Evolutionary conservation across 768 basidiomycete genomes (phyloP), one percentile per base, ranked within the genome.

Genomic region (Leccinum sublutescens): DNA sequence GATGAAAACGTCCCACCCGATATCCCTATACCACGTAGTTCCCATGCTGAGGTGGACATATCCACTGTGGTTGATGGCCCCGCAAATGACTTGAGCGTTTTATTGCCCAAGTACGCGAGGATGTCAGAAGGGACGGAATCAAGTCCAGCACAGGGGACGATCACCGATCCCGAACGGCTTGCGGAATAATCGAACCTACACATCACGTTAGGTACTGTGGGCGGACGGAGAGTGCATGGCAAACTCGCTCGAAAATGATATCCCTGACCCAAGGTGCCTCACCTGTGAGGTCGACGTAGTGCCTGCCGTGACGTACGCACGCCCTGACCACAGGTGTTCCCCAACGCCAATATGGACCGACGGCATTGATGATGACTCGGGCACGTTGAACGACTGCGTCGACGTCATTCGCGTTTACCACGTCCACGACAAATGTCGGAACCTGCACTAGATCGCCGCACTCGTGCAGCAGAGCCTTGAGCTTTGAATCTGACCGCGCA

Each of bases 251-350:
- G 29, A 74, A 34, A 50, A 91, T 84, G 52, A 92, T 86, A 14
- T 84, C 75, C 60, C 74, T 75, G 50, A 89, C 80, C 85, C 87
- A 94, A 3, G 77, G 74, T 0, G 80, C 74, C 70, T 95, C 93
- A 8, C 89, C 88, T 2, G 88, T 85, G 34, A 95, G 76, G 72
- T 98, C 95, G 27, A 93, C 85, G 69, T 96, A 96, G 72, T 95
- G 92, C 7, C 84, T 81, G 5, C 89, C 87, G 58, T 88, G 76
- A 36, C 76, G 76, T 5, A 87, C 89, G 62, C 94, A 96, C 4
- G 89, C 87, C 57, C 83, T 90, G 19, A 93, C 89, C 12, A 94
- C 86, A 9, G 84, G 80, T n/a, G 85, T 85, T 3, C 91, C 89
- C 75, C 80, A 89, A 6, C 69, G 68, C 81, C 83, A 86, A 68